Evolutionary conservation across 768 basidiomycete genomes (phyloP).

Genomic region (Brasilioporus rufonigricans): DNA sequence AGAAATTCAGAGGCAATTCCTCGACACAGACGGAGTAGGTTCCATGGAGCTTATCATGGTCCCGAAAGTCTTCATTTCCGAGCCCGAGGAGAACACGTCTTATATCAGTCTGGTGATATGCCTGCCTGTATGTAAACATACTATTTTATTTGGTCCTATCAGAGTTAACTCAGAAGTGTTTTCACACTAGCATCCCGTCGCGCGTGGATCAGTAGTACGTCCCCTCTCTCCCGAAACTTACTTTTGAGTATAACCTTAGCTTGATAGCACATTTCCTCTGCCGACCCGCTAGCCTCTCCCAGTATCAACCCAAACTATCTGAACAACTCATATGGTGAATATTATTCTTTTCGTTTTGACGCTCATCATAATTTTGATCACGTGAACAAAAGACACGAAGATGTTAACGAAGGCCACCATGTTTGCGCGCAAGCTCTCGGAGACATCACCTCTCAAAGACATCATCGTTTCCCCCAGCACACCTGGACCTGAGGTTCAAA

Average conservation of each 20-base stretch:
- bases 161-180: neutral
- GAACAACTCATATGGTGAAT: constrained; percentile 13
- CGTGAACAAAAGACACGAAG: constrained; percentile 6
- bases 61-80: constrained; percentile 10
- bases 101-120: constrained; percentile 13
- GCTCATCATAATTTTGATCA: neutral
- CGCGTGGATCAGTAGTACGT: constrained; percentile 17
- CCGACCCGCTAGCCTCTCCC: constrained; percentile 8
- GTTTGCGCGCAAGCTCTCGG: constrained; percentile 13
- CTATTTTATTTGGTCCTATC: neutral
- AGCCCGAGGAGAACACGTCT: constrained; percentile 7
- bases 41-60: constrained; percentile 21
- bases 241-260: neutral
- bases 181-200: constrained; percentile 12
- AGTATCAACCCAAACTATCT: constrained; percentile 12
- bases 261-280: constrained; percentile 15
- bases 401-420: constrained; percentile 14
- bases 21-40: constrained; percentile 4
- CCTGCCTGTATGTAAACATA: constrained; percentile 8
- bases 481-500: constrained; percentile 19
- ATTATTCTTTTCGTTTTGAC: neutral
- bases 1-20: constrained; percentile 9
- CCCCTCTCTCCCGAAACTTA: neutral
- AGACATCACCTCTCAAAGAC: constrained; percentile 15
- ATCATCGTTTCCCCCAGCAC: constrained; percentile 17